Conservation (phyloP, 768 basidiomycete genomes). For the Imleria badia region DNA sequence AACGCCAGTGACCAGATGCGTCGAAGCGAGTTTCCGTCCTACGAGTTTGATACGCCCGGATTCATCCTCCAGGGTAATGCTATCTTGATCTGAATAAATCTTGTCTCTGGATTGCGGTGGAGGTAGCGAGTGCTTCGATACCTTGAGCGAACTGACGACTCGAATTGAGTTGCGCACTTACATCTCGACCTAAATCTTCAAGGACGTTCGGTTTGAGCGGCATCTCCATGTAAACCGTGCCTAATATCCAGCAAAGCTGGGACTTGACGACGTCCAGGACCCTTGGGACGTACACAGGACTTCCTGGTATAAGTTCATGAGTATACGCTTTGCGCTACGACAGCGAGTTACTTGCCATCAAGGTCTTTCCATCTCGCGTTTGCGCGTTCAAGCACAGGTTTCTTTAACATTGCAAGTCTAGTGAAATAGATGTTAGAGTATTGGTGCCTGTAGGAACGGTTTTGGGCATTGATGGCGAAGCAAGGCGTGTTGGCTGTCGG, state of each 20-base stretch:
- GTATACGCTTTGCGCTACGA: neutral
- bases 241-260: conserved; percentile 85
- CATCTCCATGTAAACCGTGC: conserved; percentile 99
- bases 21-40: conserved; percentile 62
- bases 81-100: conserved; percentile 75
- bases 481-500: conserved; percentile 33
- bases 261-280: conserved; percentile 88
- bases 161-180: conserved; percentile 41
- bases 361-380: conserved; percentile 48
- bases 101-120: conserved; percentile 76
- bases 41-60: conserved; percentile 89
- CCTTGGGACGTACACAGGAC: conserved; percentile 69
- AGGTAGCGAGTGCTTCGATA: conserved; percentile 77
- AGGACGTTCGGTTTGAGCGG: conserved; percentile 98
- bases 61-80: conserved; percentile 92
- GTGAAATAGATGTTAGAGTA: conserved; percentile 75
- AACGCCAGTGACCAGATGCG: conserved; percentile 83
- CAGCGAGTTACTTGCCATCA: conserved; percentile 33
- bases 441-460: conserved; percentile 62
- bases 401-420: conserved; percentile 49
- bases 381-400: conserved; percentile 50
- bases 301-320: conserved; percentile 42
- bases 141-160: conserved; percentile 2
- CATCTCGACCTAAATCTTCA: conserved; percentile 91
- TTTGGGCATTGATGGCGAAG: conserved; percentile 43